Evolutionary conservation across 345 rosid species (phyloP), one percentile per base, ranked within the genome.

Genomic region (Toxicodendron radicans): DNA sequence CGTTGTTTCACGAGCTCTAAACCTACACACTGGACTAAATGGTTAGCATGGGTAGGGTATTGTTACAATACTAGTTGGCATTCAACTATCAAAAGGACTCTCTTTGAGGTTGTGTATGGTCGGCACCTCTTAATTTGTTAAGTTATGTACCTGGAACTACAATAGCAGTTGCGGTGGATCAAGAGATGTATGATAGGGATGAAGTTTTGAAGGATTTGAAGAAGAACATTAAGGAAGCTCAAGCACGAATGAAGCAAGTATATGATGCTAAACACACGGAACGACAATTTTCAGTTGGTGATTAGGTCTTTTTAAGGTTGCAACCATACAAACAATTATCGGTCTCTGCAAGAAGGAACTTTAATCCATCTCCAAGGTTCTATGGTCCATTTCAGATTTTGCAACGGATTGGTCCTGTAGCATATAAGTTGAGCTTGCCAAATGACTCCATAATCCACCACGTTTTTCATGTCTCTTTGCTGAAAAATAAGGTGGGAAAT

Each of bases 151-250:
- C 18, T 21, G 2, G 64, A 30, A 33, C 52, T n/a, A n/a, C n/a
- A n/a, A n/a, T n/a, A n/a, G n/a, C n/a, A n/a, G n/a, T n/a, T n/a
- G n/a, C n/a, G n/a, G 7, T 70, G 16, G 64, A 59, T 59, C 64
- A 14, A 24, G 35, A n/a, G 81, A 80, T 10, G 79, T 0, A 24
- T 86, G 84, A 77, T 83, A 86, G 70, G 86, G 74, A 23, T 84
- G 41, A 79, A 84, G 72, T 10, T 72, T 81, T 2, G 70, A 67
- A 2, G 18, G 61, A 53, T 11, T 68, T 68, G 14, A 67, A 16
- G 10, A 5, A 67, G 18, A 0, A 67, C 4, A 0, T 67, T 3
- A 8, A 10, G 6, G 1, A 1, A 12, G 30, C 33, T 48, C 70
- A 21, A 24, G 17, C 45, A 0, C 56, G n/a, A 2, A 67, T 67